Base-by-base conservation (phyloP, 371 early-diverging fungal species). In the Rozella allomycis region DNA sequence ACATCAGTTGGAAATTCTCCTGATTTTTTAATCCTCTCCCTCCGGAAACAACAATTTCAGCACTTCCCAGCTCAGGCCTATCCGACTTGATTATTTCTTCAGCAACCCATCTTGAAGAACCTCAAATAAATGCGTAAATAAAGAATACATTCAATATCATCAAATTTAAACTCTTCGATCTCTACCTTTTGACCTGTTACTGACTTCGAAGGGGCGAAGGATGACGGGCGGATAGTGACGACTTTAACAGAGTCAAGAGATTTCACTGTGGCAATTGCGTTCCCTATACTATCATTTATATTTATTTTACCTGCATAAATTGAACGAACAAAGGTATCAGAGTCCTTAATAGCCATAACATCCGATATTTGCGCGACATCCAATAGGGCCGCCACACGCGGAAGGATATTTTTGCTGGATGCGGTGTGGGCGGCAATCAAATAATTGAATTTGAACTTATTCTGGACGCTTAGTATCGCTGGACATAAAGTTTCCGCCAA, bases 11-110 rank as follows among this genome's bases (percentile, higher is more conserved):
- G 58, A 94, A 94, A 66, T 88, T 90, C 28, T 88, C 91, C 20
- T 77, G 79, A 49, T 60, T 86, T 78, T 94, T 90, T 58, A 94
- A 69, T 33, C 83, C 94, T 39, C 94, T 79, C 27, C 94, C 94
- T 40, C 94, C 94, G 40, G 74, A 64, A 40, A 94, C 73, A 31
- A 94, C 83, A 39, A 79, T 69, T 49, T 70, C 74, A 28, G 91
- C 94, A 23, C 65, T 46, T 19, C 66, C 72, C 32, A 94, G 71
- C 42, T 90, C 90, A 23, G 94, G 94, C 23, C 94, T 76, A 56
- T 90, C 94, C 38, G 72, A 78, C 70, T 84, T 86, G 50, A 63
- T 70, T 41, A 88, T 59, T 28, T 86, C 83, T 53, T 88, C 94
- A 30, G 67, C 62, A 17, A 85, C 37, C 83, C 82, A 93, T 52